Evolutionary conservation across 495 filamentous ascomycete species (phyloP).

Genomic region (Neurospora sp.): DNA sequence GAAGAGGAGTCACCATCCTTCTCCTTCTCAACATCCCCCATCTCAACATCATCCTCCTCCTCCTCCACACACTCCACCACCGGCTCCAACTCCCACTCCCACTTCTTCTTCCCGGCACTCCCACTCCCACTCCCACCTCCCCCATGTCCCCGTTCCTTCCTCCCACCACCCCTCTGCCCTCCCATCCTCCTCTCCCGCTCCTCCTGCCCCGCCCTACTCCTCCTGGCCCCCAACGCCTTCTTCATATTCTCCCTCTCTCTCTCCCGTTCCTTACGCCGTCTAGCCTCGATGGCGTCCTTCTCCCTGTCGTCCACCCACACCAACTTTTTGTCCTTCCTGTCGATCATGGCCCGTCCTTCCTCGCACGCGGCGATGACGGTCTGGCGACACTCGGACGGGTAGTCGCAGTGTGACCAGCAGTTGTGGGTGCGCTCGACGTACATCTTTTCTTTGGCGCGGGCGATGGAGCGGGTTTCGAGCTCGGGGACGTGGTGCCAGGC

Average conservation of each 20-base stretch:
- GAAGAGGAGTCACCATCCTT: background rate
- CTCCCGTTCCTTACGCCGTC: background rate
- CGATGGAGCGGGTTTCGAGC: background rate
- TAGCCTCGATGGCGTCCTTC: background rate
- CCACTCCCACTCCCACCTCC: background rate
- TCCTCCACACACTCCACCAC: background rate
- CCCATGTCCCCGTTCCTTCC: background rate
- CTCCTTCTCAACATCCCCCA: background rate
- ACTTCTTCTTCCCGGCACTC: background rate
- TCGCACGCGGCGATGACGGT: constrained; percentile 2
- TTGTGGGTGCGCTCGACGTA: constrained; percentile 18
- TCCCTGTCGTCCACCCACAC: background rate
- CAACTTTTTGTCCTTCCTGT: background rate
- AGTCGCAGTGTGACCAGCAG: constrained; percentile 36
- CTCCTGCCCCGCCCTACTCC: background rate
- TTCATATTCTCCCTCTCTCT: background rate
- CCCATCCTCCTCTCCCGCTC: background rate
- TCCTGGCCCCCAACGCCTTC: background rate
- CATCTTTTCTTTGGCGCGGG: constrained; percentile 14
- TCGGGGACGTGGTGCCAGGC: background rate
- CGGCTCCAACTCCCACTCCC: background rate
- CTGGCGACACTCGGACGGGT: constrained; percentile 32
- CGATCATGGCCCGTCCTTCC: background rate
- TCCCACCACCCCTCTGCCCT: background rate
- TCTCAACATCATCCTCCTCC: background rate